Base-by-base conservation (phyloP, 805 yeast genomes). In the Lachancea sp. region DNA sequence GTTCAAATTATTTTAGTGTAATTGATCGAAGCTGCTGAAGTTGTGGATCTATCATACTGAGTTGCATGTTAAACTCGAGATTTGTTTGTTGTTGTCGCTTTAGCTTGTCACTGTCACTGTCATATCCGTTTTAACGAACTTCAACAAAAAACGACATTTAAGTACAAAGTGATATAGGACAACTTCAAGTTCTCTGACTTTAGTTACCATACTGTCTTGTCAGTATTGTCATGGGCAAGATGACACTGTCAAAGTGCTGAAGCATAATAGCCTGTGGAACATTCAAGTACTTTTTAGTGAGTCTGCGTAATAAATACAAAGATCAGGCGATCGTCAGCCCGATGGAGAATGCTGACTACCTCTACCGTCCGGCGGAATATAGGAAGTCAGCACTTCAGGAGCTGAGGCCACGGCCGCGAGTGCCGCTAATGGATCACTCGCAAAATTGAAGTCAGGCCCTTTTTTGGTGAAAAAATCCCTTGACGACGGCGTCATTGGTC, bases 351-450 rank as follows among this genome's bases (percentile, higher is more conserved):
- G 18, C 4, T 36, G 29, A n/a, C n/a, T 22, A 12, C 27, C 43
- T 32, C 37, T 22, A 33, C 43, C 43, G 43, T 40, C 43, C 37
- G 35, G 36, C 37, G 43, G 43, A 25, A 40, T 26, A 22, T 32
- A 27, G 22, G 43, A 40, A 22, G 36, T 46, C 35, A 58, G 46
- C 13, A 54, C 53, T 40, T 59, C 62, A 13, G 63, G 58, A 10
- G 66, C 65, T 3, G 69, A 65, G 9, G 69, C 69, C 9, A 65
- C 58, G 1, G 69, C 69, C 2, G 69, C 69, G 12, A 65, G 49
- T 2, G 68, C 68, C 26, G 68, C 68, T 35, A 65, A 41, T 5
- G 69, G 69, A 42, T 65, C 68, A 42, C 55, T 57, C 8, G 62
- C 57, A 42, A 63, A 63, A 40, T 60, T 60, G 43, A 38, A 36